A percentile compares a stretch with the other conserved stretches of the same genome.
These are phyloP conservation scores for Jasminum sambac DNA, from an alignment of 257 asterid genomes.

Conservation along the genomic window DNA sequence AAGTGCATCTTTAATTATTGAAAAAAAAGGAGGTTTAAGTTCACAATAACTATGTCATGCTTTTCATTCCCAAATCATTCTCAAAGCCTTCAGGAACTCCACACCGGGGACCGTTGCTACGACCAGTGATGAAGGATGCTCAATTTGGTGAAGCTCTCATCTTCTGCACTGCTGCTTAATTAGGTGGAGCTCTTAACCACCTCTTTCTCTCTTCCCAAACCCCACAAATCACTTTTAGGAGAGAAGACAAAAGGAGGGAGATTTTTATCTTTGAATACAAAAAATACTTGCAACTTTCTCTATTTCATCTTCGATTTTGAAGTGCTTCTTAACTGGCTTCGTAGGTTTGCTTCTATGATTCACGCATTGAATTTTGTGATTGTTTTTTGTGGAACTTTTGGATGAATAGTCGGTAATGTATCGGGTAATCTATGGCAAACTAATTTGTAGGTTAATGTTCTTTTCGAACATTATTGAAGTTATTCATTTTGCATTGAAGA, in stretches of 20 bases:
- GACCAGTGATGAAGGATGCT: no score
- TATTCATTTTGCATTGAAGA: neutral
- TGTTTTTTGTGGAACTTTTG: neutral
- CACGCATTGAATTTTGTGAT: neutral
- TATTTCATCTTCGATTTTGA: slow-evolving; percentile 44
- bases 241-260: slow-evolving; percentile 24
- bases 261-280: slow-evolving; percentile 29
- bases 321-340: slow-evolving; percentile 96
- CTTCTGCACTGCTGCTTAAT: no score
- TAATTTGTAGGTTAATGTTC: neutral
- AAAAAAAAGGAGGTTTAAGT: no score
- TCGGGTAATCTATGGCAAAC: neutral
- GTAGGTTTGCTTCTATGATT: slow-evolving; percentile 49
- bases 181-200: no score
- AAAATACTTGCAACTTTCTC: neutral
- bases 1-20: no score
- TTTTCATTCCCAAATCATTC: no score
- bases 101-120: no score
- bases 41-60: no score
- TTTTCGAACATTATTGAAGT: neutral
- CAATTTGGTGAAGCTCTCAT: no score
- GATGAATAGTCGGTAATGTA: no score
- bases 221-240: neutral
- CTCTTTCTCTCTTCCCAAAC: no score
- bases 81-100: no score